A percentile compares a stretch with the other conserved stretches of the same genome.
These are phyloP conservation scores for Ceratobasidium papillatum DNA, from an alignment of 1,284 basidiomycete species.

Conservation along the genomic window DNA sequence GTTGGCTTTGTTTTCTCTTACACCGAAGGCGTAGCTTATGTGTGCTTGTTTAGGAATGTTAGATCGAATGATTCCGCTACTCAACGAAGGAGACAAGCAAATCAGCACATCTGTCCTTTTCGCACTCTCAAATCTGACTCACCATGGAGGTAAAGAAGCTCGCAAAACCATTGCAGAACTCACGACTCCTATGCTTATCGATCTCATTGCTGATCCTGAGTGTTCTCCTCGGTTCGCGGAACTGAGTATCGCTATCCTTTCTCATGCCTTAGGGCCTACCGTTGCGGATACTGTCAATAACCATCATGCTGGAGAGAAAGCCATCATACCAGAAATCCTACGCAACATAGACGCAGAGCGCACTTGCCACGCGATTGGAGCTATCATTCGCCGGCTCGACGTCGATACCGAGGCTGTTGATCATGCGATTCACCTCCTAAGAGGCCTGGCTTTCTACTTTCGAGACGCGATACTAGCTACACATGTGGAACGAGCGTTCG, in stretches of 20 bases:
- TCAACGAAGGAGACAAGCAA: slow-evolving; percentile 5
- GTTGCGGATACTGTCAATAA: not conserved
- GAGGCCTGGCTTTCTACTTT: slow-evolving; percentile 6
- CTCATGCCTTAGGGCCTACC: slow-evolving; percentile 1
- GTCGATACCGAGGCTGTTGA: slow-evolving; percentile 14
- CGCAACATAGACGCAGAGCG: slow-evolving; percentile 1
- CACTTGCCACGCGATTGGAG: slow-evolving; percentile 10
- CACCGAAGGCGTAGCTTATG: not conserved
- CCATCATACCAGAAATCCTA: not conserved
- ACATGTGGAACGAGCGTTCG: not conserved
- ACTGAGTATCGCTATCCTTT: slow-evolving; percentile 16
- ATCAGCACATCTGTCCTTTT: slow-evolving; percentile 28
- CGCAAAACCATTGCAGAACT: slow-evolving; percentile 15
- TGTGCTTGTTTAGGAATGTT: slow-evolving; percentile 9
- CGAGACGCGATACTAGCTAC: slow-evolving; percentile 16
- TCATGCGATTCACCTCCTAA: slow-evolving; percentile 12
- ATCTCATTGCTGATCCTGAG: slow-evolving; percentile 17
- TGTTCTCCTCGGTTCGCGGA: slow-evolving; percentile 15
- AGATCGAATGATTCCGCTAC: slow-evolving; percentile 22
- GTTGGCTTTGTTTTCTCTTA: not conserved
- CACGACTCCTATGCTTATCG: slow-evolving; percentile 12
- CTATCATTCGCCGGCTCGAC: slow-evolving; percentile 23
- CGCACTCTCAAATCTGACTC: slow-evolving; percentile 29
- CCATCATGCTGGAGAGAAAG: not conserved
- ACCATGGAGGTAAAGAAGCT: slow-evolving; percentile 25